Conservation (phyloP, 805 yeast species). For the Pichia scutulata region DNA sequence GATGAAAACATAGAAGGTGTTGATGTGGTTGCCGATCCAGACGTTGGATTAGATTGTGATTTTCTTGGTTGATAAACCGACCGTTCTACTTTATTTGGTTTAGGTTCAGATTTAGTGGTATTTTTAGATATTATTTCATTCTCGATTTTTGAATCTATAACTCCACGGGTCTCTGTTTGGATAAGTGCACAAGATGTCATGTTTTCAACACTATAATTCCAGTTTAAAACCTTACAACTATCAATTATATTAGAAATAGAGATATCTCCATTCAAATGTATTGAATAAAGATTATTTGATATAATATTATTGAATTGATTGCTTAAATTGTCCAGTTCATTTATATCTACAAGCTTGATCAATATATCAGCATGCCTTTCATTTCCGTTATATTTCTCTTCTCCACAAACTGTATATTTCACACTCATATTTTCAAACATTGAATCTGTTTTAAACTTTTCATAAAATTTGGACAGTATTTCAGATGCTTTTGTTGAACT, state of each 20-base stretch:
- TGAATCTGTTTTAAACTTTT: conserved; percentile 11
- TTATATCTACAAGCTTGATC: conserved; percentile 9
- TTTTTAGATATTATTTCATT: neutral
- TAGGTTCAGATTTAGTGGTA: neutral
- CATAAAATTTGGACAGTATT: conserved; percentile 17
- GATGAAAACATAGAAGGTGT: neutral
- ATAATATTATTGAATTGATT: conserved; percentile 11
- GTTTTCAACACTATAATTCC: conserved; percentile 14
- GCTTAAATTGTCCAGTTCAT: conserved; percentile 14
- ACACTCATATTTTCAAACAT: conserved; percentile 7
- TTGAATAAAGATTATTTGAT: conserved; percentile 19
- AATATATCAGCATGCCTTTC: conserved; percentile 2
- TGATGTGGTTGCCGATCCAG: conserved; percentile 1
- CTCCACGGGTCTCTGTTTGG: conserved; percentile 12
- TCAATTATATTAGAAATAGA: conserved; percentile 17
- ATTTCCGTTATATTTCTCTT: neutral
- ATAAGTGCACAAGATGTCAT: conserved; percentile 22
- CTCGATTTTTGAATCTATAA: neutral
- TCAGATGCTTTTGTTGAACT: conserved; percentile 16
- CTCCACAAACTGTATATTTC: conserved; percentile 13
- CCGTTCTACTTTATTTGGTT: conserved; percentile 1
- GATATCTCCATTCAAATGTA: conserved; percentile 13
- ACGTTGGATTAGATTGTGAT: conserved; percentile 14
- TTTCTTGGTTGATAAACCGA: conserved; percentile 15
- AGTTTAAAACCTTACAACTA: conserved; percentile 9